Percentiles rank a stretch among this genome's conserved stretches.
Conservation (phyloP, 2,329 filamentous ascomycete species). For the Hymenoscyphus albidus region DNA sequence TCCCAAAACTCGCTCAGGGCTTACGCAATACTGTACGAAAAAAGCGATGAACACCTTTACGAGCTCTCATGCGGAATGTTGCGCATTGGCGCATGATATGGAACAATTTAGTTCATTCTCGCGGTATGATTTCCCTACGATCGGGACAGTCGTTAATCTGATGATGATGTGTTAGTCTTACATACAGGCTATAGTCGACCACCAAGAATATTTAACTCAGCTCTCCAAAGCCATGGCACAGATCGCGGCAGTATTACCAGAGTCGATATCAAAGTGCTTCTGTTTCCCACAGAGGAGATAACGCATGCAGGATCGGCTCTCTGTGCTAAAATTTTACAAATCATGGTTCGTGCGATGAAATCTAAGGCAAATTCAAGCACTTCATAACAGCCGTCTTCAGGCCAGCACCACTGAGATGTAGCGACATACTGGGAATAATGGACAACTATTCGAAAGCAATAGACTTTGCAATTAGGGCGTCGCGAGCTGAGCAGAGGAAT, state of each 20-base stretch:
- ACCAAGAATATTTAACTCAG: constrained; percentile 10
- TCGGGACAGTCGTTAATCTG: not conserved
- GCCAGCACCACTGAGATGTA: constrained; percentile 23
- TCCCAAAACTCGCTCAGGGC: not conserved
- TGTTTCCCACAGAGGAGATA: constrained; percentile 29
- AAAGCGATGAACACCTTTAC: constrained; percentile 11
- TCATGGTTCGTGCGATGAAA: constrained; percentile 25
- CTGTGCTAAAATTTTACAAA: constrained; percentile 31
- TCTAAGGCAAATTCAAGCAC: constrained; percentile 26
- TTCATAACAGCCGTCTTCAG: constrained; percentile 23
- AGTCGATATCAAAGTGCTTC: constrained; percentile 6
- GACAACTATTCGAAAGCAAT: not conserved
- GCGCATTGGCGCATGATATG: constrained; percentile 20
- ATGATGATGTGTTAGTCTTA: not conserved
- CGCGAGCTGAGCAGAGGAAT: constrained; percentile 2
- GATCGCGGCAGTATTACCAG: constrained; percentile 18
- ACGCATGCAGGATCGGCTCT: constrained; percentile 23
- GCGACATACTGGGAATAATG: constrained; percentile 20
- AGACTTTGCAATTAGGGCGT: not conserved
- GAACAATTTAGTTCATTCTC: constrained; percentile 17
- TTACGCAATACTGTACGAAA: constrained; percentile 5
- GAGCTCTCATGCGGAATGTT: constrained; percentile 17
- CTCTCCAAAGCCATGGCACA: constrained; percentile 10
- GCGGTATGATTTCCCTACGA: constrained; percentile 3
- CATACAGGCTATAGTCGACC: constrained; percentile 13